Base-by-base conservation (phyloP, 2,329 filamentous ascomycete genomes). In the Pseudogymnoascus sp. region DNA sequence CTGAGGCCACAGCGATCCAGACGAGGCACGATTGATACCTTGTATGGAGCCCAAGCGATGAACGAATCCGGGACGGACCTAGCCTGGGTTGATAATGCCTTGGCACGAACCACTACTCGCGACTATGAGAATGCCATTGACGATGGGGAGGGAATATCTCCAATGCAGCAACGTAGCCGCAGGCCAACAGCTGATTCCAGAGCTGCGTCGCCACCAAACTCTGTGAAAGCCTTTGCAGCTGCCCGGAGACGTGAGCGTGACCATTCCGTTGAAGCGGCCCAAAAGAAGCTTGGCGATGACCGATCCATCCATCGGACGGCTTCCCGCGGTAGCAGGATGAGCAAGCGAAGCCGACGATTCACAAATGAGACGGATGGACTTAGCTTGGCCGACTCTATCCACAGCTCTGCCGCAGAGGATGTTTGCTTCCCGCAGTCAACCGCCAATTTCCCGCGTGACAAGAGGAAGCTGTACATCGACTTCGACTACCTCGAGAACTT, bases 401-500 rank as follows among this genome's bases (percentile, higher is more conserved):
- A 83, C 72, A 88, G 86, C 72, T 88, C 87, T 36, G 89, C 85
- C 2, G 90, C 94, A 71, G 90, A 92, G 65, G 91, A 96, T 70
- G 89, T 96, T 1, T 96, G 92, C 77, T 96, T 95, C 67, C 90
- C 90, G 15, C 2, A 82, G 87, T n/a, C 83, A 86, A 65, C 58
- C n/a, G 86, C 89, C 45, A 86, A 89, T 63, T 74, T 77, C 60
- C 76, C 76, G 21, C 84, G 87, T n/a, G 86, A 89, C 65, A 88
- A 92, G 71, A 86, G 88, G 63, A 87, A 90, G 70, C 86, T 93
- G 2, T 87, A 89, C 64, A 91, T 92, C 68, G 92, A 97, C 73
- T 97, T 93, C 69, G 92, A 97, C 70, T 92, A 92, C 67, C 80
- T 99, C 33, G 93, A 99, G 73, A 90, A 91, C 68, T 97, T 97